These are phyloP conservation scores for Chloris gayana DNA, from an alignment of 176 grass and related monocot genomes.

Conservation along the genomic window DNA sequence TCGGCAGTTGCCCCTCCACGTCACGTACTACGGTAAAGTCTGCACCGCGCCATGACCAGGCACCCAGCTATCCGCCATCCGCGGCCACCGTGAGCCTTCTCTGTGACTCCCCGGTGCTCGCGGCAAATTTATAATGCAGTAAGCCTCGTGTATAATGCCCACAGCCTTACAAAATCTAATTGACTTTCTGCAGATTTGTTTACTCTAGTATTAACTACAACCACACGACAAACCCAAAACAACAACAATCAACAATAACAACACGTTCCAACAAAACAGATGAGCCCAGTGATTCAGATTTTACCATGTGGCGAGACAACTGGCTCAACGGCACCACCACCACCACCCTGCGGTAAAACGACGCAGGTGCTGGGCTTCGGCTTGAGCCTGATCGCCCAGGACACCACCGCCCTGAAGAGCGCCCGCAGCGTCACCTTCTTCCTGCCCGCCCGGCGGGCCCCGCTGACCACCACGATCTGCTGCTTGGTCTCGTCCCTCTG, in stretches of 20 bases:
- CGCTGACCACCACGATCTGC: not conserved
- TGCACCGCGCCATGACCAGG: too few relatives aligned
- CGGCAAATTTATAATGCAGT: too few relatives aligned
- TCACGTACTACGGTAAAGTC: too few relatives aligned
- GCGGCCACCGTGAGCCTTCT: too few relatives aligned
- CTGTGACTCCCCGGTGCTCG: too few relatives aligned
- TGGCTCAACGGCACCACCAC: slow-evolving; percentile 7
- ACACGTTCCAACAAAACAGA: not conserved
- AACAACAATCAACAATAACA: not conserved
- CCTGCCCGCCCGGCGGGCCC: not conserved
- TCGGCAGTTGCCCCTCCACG: too few relatives aligned
- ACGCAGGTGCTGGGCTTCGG: slow-evolving; percentile 30
- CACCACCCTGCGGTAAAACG: not conserved
- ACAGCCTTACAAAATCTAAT: not conserved
- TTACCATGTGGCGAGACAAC: not conserved
- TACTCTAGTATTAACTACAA: slow-evolving; percentile 5
- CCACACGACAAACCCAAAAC: not conserved
- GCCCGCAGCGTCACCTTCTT: slow-evolving; percentile 48
- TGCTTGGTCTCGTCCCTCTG: not conserved
- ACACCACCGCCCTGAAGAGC: slow-evolving; percentile 37
- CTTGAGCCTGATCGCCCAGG: slow-evolving; percentile 34
- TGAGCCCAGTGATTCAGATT: not conserved
- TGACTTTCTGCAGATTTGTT: not conserved
- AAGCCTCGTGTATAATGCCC: too few relatives aligned
- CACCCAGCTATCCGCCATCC: too few relatives aligned